These are phyloP conservation scores for Penicillium lagena DNA, from an alignment of 495 filamentous ascomycete species.

Conservation along the genomic window DNA sequence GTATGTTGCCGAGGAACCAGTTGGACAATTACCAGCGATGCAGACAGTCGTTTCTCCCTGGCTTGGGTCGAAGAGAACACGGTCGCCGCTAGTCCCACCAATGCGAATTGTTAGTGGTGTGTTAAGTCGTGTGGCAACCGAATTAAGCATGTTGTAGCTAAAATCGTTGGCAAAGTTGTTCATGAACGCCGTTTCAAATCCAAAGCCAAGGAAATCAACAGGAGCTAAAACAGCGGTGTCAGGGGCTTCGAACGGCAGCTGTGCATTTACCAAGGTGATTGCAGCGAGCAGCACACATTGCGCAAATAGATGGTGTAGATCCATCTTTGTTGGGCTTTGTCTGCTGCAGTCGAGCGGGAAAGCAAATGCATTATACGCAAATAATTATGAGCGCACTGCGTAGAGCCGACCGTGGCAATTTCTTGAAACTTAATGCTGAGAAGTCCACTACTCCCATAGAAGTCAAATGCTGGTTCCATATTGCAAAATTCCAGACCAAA, in stretches of 20 bases:
- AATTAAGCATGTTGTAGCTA: slow-evolving; percentile 14
- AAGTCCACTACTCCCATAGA: no score
- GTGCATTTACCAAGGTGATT: no score
- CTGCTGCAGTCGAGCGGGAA: no score
- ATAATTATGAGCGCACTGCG: no score
- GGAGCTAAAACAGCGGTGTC: slow-evolving; percentile 8
- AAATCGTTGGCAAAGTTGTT: slow-evolving; percentile 10
- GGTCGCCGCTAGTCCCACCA: slow-evolving; percentile 18
- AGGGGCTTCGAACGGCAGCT: background rate
- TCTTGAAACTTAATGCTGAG: no score
- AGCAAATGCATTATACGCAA: no score
- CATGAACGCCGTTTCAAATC: slow-evolving; percentile 14
- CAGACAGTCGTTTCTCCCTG: slow-evolving; percentile 5
- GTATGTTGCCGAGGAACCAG: slow-evolving; percentile 1
- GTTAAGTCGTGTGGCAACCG: slow-evolving; percentile 10
- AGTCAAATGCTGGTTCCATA: no score
- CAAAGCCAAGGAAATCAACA: slow-evolving; percentile 19
- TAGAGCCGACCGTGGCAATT: no score
- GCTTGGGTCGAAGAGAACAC: slow-evolving; percentile 2
- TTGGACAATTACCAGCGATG: background rate
- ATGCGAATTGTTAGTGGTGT: slow-evolving; percentile 12
- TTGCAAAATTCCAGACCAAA: no score
- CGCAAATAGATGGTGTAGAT: no score
- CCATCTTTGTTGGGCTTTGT: no score
- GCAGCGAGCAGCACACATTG: no score